Evolutionary conservation across 768 basidiomycete species (phyloP), one percentile per base, ranked within the genome.

Genomic region (Kockovaella imperatae): DNA sequence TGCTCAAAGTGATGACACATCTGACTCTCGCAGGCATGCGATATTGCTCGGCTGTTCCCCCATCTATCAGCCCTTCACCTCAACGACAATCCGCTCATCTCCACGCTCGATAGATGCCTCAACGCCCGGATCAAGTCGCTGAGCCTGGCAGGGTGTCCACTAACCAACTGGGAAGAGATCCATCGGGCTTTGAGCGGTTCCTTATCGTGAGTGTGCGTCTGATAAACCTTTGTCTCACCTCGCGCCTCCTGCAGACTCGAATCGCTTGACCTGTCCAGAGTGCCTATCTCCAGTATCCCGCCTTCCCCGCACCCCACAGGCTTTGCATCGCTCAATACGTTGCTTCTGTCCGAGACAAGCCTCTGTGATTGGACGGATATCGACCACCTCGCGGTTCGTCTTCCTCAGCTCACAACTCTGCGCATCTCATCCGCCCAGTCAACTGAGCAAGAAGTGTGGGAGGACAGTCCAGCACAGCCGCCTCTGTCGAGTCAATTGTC

Each of bases 121-220:
- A 17, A 38, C 23, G 29, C 47, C 17, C 21, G 45, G 21, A 8
- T 68, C 26, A 35, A 39, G 31, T 52, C 52, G 8, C 47, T 69
- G 10, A 60, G 55, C 20, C 25, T 69, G 8, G 56, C 47, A 2
- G 60, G 52, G 2, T 65, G 63, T 52, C 49, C 50, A 6, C 36
- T 61, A 8, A 25, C 39, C 1, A 39, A 17, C 2, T 69, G 67
- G 67, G 52, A 47, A 10, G 47, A 52, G 7, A 18, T 50, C 13
- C 20, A 26, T 20, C 6, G 25, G 11, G 40, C 30, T 7, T 18
- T 50, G 28, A 29, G 14, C 14, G 20, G 15, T 4, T n/a, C 47
- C 30, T 34, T 29, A 14, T 30, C 26, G 39, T 46, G 20, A 14
- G 44, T 54, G 20, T 15, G 34, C 21, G 10, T 20, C 35, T 23